These are phyloP conservation scores for Sphagnum magellanicum DNA, from an alignment of 228 moss, liverwort and hornwort genomes.

Conservation along the genomic window DNA sequence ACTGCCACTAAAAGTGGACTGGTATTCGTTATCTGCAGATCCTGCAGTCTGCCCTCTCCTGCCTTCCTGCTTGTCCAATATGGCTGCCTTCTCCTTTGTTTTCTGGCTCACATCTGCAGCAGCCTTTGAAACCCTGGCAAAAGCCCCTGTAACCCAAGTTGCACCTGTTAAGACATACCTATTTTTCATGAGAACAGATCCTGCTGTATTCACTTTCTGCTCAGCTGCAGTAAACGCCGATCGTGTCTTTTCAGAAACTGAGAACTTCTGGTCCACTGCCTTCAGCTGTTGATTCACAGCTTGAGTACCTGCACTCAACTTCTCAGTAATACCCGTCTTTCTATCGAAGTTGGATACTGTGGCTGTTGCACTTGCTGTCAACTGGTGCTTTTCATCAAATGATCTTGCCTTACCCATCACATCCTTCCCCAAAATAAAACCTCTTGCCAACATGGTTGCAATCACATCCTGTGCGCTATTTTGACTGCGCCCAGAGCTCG, in stretches of 20 bases:
- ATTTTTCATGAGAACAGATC: constrained; percentile 89
- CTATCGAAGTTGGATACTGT: constrained; percentile 67
- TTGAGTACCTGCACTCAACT: constrained; percentile 72
- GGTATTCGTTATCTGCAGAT: constrained; percentile 18
- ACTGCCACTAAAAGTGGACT: constrained; percentile 22
- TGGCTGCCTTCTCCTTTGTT: constrained; percentile 67
- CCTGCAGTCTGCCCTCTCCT: constrained; percentile 9
- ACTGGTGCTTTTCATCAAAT: constrained; percentile 85
- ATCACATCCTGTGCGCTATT: constrained; percentile 67
- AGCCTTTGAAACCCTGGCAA: constrained; percentile 68
- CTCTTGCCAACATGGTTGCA: constrained; percentile 64
- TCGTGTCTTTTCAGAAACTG: constrained; percentile 83
- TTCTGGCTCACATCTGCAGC: constrained; percentile 91
- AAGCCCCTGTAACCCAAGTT: constrained; percentile 82
- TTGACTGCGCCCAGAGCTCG: constrained; percentile 15
- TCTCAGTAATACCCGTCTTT: constrained; percentile 72
- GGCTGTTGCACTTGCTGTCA: constrained; percentile 70
- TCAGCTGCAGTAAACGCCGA: constrained; percentile 83
- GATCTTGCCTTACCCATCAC: constrained; percentile 73
- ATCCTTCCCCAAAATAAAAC: constrained; percentile 68
- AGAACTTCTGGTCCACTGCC: constrained; percentile 88
- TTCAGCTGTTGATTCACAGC: constrained; percentile 83
- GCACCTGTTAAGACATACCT: constrained; percentile 85
- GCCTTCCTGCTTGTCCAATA: constrained; percentile 38
- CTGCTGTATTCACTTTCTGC: constrained; percentile 72